These are phyloP conservation scores for Capronia epimyces DNA, from an alignment of 2,329 filamentous ascomycete species.

Conservation along the genomic window DNA sequence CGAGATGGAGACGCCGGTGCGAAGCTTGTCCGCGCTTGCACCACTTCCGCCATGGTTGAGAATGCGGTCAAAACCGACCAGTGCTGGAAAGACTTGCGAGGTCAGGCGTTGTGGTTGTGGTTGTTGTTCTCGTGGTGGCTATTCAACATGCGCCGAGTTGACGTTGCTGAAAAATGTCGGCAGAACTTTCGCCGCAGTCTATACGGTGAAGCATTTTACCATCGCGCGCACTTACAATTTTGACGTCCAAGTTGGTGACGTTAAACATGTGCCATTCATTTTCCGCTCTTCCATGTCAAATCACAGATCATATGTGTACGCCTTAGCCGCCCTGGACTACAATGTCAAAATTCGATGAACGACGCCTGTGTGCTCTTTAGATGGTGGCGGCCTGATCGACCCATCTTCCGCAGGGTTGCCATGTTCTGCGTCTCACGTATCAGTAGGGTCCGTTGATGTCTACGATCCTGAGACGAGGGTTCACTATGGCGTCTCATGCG, in stretches of 20 bases:
- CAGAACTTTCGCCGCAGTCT: not conserved
- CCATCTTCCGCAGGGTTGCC: not conserved
- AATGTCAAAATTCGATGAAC: no score
- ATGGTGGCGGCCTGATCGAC: not conserved
- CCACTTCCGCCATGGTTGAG: constrained; percentile 25
- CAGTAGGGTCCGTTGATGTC: constrained; percentile 9
- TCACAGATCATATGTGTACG: no score
- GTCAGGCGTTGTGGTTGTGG: not conserved
- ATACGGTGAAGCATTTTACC: constrained; percentile 1
- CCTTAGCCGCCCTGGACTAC: no score
- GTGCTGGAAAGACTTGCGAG: not conserved
- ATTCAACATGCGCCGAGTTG: no score
- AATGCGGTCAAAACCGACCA: not conserved
- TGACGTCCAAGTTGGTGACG: not conserved
- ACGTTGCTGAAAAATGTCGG: not conserved
- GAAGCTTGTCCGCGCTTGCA: constrained; percentile 20
- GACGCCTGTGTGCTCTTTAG: no score
- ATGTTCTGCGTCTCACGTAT: not conserved
- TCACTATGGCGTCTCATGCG: constrained; percentile 15
- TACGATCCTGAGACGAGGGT: constrained; percentile 1
- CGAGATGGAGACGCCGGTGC: constrained; percentile 22
- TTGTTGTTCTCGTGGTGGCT: not conserved
- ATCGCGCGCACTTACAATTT: not conserved
- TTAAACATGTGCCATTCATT: no score
- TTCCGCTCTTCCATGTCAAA: no score